Conservation (phyloP, 345 rosid genomes). For the Firmiana major region DNA sequence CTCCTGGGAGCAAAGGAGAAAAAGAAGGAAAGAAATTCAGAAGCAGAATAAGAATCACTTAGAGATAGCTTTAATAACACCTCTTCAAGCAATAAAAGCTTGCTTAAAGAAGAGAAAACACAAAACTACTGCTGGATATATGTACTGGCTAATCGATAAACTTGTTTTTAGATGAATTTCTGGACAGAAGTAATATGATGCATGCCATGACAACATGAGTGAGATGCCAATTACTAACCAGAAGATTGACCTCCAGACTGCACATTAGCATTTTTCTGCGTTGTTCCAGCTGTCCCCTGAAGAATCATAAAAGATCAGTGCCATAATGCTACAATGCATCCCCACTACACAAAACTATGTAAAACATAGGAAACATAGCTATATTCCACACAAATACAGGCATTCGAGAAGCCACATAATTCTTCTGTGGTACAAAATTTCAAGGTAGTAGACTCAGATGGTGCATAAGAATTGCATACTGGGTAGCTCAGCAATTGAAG, state of each 20-base stretch:
- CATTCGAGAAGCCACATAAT: not conserved
- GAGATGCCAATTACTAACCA: constrained; percentile 40
- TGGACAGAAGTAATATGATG: not conserved
- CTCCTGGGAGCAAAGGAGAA: constrained; percentile 28
- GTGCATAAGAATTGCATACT: too few species aligned
- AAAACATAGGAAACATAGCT: not conserved
- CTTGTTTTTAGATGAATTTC: not conserved
- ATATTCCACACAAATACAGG: not conserved
- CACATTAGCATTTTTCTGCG: constrained; percentile 37
- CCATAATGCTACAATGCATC: not conserved
- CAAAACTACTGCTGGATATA: too few species aligned
- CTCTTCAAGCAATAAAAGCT: not conserved
- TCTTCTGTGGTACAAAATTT: too few species aligned
- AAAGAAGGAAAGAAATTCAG: not conserved
- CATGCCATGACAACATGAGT: not conserved
- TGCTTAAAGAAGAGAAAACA: not conserved
- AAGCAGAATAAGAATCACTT: not conserved
- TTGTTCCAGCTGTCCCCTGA: constrained; percentile 43
- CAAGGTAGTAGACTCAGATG: too few species aligned
- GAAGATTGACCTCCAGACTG: constrained; percentile 48
- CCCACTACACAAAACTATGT: not conserved
- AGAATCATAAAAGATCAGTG: constrained; percentile 16
- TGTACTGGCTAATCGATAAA: not conserved
- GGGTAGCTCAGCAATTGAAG: too few species aligned
- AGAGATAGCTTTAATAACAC: not conserved